These are phyloP conservation scores for Heliamphora exappendiculata DNA, from an alignment of 148 eudicot species.

Conservation along the genomic window DNA sequence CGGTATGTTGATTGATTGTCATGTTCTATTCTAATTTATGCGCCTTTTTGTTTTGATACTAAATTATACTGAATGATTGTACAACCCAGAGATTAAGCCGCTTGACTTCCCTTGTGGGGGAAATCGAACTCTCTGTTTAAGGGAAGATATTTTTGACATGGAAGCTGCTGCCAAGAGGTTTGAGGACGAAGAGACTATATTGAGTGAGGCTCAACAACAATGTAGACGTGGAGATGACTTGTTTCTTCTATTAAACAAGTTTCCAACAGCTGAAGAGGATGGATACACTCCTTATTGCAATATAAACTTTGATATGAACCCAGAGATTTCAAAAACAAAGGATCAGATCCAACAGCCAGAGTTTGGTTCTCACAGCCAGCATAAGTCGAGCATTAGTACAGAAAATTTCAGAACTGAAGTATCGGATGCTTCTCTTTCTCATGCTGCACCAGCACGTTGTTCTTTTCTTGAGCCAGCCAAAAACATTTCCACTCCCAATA, in stretches of 20 bases:
- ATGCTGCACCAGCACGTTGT: constrained; percentile 44
- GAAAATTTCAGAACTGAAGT: constrained; percentile 15
- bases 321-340: constrained; percentile 4
- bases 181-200: constrained; percentile 54
- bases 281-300: constrained; percentile 70
- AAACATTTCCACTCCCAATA: constrained; percentile 15
- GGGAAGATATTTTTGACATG: constrained; percentile 62
- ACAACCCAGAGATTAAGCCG: constrained; percentile 39
- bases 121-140: constrained; percentile 40
- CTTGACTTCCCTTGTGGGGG: constrained; percentile 65
- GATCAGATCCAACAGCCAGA: constrained; percentile 21
- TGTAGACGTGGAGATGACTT: constrained; percentile 38
- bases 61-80: neutral
- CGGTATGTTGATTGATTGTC: constrained; percentile 38
- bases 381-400: constrained; percentile 4
- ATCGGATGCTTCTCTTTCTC: constrained; percentile 45
- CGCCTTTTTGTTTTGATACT: neutral
- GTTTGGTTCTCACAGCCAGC: constrained; percentile 8
- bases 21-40: neutral
- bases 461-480: constrained; percentile 23
- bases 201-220: constrained; percentile 35
- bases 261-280: constrained; percentile 41
- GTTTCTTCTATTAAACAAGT: constrained; percentile 29
- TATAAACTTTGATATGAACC: constrained; percentile 22
- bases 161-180: constrained; percentile 77